A percentile compares a stretch with the other conserved stretches of the same genome.
Evolutionary conservation across 192 early-diverging fungal species (phyloP).

Genomic region (Thamnidium elegans): DNA sequence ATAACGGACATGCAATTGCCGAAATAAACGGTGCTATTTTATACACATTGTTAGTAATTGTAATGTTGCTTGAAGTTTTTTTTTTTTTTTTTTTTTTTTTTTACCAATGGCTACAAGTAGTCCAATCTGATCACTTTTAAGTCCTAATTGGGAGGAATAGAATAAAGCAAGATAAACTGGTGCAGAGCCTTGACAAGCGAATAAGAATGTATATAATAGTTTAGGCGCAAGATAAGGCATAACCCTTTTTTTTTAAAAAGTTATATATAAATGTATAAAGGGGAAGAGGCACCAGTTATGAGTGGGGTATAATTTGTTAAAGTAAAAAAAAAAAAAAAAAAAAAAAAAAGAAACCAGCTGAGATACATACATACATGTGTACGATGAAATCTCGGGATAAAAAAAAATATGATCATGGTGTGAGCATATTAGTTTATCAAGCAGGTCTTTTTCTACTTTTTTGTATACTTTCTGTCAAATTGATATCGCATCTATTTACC

Average conservation of each 20-base stretch:
- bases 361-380: too few species aligned
- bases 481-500: too few species aligned
- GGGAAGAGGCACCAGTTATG: too few species aligned
- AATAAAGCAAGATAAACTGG: conserved; percentile 38
- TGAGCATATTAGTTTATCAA: too few species aligned
- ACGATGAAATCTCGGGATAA: too few species aligned
- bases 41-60: background rate
- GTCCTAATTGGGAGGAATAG: conserved; percentile 37
- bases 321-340: too few species aligned
- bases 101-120: conserved; percentile 42
- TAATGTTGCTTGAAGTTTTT: background rate
- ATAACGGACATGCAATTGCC: conserved; percentile 45
- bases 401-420: too few species aligned
- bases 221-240: conserved; percentile 43
- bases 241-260: background rate
- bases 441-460: too few species aligned
- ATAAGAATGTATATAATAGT: conserved; percentile 41
- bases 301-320: too few species aligned
- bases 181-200: conserved; percentile 44
- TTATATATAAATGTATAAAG: background rate
- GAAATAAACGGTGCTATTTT: conserved; percentile 43
- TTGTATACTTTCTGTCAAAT: too few species aligned
- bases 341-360: too few species aligned
- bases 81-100: background rate
- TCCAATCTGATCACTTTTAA: conserved; percentile 42